Conservation (phyloP, 148 eudicot species). For the Polygonum maritimum region DNA sequence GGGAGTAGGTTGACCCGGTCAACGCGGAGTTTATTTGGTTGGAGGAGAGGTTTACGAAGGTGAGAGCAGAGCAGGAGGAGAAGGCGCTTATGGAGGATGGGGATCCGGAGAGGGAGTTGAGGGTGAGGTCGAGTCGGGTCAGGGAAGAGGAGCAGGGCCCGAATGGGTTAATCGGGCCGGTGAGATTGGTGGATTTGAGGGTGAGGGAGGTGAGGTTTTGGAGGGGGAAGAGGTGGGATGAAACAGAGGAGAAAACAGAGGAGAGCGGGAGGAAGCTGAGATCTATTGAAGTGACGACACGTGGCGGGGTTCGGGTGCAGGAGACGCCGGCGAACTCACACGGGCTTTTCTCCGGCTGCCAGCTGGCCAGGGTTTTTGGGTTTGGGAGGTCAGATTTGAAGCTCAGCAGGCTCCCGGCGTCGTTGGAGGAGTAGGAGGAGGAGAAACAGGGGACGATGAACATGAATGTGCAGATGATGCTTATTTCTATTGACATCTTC, state of each 20-base stretch:
- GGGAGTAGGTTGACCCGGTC: slow-evolving; percentile 11
- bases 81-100: slow-evolving; percentile 30
- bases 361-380: slow-evolving; percentile 35
- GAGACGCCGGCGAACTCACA: slow-evolving; percentile 59
- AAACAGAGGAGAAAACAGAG: slow-evolving; percentile 26
- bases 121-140: slow-evolving; percentile 49
- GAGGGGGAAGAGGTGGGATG: slow-evolving; percentile 34
- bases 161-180: slow-evolving; percentile 31
- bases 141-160: slow-evolving; percentile 21
- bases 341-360: slow-evolving; percentile 34
- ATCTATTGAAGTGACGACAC: slow-evolving; percentile 52
- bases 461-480: background rate
- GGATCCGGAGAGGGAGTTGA: slow-evolving; percentile 48
- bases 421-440: slow-evolving; percentile 10
- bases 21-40: slow-evolving; percentile 33
- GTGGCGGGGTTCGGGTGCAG: slow-evolving; percentile 28
- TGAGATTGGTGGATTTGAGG: slow-evolving; percentile 36
- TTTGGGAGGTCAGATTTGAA: slow-evolving; percentile 56
- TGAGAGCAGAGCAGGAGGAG: slow-evolving; percentile 32
- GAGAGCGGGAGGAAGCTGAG: slow-evolving; percentile 32
- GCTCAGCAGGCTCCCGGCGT: slow-evolving; percentile 38
- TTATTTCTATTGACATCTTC: background rate
- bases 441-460: background rate
- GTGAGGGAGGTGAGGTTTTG: slow-evolving; percentile 30
- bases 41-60: slow-evolving; percentile 45